Base-by-base conservation (phyloP, 345 rosid genomes). In the Lagerstroemia speciosa region DNA sequence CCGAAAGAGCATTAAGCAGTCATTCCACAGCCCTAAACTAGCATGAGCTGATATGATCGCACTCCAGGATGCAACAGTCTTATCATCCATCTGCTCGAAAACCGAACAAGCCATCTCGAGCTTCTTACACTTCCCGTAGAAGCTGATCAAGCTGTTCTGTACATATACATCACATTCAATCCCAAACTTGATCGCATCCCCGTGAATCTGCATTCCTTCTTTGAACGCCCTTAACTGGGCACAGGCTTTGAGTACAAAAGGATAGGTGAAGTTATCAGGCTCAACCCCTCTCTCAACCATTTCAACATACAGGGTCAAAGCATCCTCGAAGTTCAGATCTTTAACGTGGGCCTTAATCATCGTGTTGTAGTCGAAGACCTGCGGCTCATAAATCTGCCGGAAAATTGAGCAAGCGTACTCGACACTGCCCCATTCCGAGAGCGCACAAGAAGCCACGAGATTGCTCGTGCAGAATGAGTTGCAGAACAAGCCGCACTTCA, bases 401-500 rank as follows among this genome's bases (percentile, higher is more conserved):
- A 82, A 82, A 53, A 82, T 71, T n/a, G 81, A 77, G 76, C 74
- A 66, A 3, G 85, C 85, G 62, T 74, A 73, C 58, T 71, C 81
- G 77, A 82, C 75, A 74, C 81, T 82, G n/a, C 85, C 81, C 83
- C 81, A 79, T 12, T 34, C 63, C 22, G 85, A 77, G 34, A 74
- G 75, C 32, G 83, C 83, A 64, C 85, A 82, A 41, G 81, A 69
- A 33, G 79, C 78, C 67, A 82, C 31, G 19, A 79, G 75, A 67
- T 71, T 77, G 78, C 81, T 75, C 64, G 79, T 79, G 65, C 81
- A 79, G 61, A 75, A 77, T 10, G 83, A 62, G 55, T 67, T 68
- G 41, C 48, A 72, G 65, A 72, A 72, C 57, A 81, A 69, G 50
- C 79, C 85, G 74, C 76, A 77, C 67, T 82, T 82, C 64, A 80